Conservation (phyloP, 1,284 basidiomycete genomes). For the Irpex sp. region DNA sequence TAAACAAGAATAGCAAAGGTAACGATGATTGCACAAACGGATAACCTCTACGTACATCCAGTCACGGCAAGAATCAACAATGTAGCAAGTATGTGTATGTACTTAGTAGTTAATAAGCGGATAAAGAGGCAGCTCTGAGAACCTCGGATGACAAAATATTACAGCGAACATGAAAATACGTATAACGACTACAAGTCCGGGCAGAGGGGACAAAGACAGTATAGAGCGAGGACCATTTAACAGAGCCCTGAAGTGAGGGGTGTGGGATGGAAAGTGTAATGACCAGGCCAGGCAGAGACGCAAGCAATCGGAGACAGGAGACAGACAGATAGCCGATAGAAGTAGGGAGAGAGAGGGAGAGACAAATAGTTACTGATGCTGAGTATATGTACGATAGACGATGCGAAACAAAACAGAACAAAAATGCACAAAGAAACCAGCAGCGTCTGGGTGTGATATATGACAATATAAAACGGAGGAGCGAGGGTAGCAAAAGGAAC, state of each 20-base stretch:
- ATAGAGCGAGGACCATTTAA: not conserved
- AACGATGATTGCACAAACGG: not conserved
- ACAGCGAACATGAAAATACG: not conserved
- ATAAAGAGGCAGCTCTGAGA: not conserved
- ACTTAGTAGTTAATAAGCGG: no score
- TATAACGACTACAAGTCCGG: not conserved
- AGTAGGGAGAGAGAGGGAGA: not conserved
- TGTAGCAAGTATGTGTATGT: not conserved
- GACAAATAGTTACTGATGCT: not conserved
- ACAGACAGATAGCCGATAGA: not conserved
- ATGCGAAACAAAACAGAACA: not conserved
- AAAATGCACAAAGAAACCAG: not conserved
- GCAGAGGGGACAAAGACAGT: not conserved
- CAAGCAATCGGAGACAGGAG: not conserved
- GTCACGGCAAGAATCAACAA: not conserved
- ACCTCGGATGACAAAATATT: not conserved
- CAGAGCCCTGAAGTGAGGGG: not conserved
- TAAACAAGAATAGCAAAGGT: not conserved
- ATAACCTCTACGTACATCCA: no score
- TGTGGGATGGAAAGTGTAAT: not conserved
- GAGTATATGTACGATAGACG: not conserved
- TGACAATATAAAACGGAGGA: not conserved
- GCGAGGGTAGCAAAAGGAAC: not conserved
- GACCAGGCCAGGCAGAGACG: not conserved
- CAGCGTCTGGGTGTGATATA: constrained; percentile 2